Conservation (phyloP, 1,284 basidiomycete species). For the Microbotryomycetes sp. region DNA sequence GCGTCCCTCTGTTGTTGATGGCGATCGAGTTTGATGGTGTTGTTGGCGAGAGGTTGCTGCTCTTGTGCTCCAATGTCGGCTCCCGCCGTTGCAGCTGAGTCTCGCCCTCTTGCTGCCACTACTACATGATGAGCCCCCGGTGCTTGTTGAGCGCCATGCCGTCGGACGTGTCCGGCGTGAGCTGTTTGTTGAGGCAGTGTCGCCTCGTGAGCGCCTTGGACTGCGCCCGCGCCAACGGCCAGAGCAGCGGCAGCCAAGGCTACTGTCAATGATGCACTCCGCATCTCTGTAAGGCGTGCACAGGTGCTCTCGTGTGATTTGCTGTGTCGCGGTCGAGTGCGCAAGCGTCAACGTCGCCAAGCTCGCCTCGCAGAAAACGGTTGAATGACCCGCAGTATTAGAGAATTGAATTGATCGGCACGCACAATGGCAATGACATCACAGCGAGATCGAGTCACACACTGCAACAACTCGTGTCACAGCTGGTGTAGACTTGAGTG, state of each 20-base stretch:
- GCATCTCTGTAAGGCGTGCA: no score
- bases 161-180: neutral
- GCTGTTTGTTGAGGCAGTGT: neutral
- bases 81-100: no score
- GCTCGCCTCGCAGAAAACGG: no score
- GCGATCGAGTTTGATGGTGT: neutral
- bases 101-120: no score
- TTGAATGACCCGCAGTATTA: neutral
- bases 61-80: no score
- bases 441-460: neutral
- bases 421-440: neutral
- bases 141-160: neutral
- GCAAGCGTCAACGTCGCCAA: no score
- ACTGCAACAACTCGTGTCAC: neutral
- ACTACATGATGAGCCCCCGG: no score
- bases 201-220: neutral
- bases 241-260: neutral
- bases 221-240: neutral
- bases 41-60: neutral
- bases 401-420: neutral
- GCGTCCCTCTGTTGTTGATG: neutral
- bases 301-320: no score
- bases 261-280: neutral
- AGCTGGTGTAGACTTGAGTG: no score
- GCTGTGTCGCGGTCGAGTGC: no score